Percentiles rank a stretch among this genome's conserved stretches.
Evolutionary conservation across 2,329 filamentous ascomycete genomes (phyloP).

Genomic region (Fusarium verticillioides): DNA sequence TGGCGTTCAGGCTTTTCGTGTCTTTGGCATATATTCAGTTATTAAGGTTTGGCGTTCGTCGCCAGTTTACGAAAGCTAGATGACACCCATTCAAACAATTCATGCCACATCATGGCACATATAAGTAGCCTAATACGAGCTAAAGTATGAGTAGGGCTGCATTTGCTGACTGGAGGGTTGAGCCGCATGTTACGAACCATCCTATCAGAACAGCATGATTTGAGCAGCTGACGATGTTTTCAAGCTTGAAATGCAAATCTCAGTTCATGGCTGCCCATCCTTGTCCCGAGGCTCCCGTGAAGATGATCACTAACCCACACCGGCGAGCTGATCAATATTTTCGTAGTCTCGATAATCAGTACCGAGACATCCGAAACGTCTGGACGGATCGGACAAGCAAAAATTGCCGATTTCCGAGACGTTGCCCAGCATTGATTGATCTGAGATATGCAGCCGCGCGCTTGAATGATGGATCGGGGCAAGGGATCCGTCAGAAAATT

Average conservation of each 20-base stretch:
- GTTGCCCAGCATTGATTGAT: slow-evolving; percentile 23
- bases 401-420: slow-evolving; percentile 18
- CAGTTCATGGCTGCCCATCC: neutral
- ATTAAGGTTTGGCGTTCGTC: neutral
- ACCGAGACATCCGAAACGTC: slow-evolving; percentile 18
- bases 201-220: slow-evolving; percentile 7
- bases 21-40: neutral
- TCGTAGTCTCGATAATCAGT: neutral
- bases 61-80: neutral
- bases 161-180: slow-evolving; percentile 6
- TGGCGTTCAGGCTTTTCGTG: neutral
- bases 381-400: slow-evolving; percentile 7
- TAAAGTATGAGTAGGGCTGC: slow-evolving; percentile 16
- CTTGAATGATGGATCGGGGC: slow-evolving; percentile 7
- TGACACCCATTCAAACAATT: neutral
- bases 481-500: neutral
- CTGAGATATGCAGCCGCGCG: slow-evolving; percentile 24
- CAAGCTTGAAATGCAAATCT: slow-evolving; percentile 2
- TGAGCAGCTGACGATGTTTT: slow-evolving; percentile 5
- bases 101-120: neutral
- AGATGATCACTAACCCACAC: neutral
- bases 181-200: slow-evolving; percentile 5
- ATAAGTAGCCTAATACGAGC: neutral
- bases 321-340: neutral
- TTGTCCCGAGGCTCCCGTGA: slow-evolving; percentile 17